Base-by-base conservation (phyloP, 2,329 filamentous ascomycete species). In the Xylariaceae sp. region DNA sequence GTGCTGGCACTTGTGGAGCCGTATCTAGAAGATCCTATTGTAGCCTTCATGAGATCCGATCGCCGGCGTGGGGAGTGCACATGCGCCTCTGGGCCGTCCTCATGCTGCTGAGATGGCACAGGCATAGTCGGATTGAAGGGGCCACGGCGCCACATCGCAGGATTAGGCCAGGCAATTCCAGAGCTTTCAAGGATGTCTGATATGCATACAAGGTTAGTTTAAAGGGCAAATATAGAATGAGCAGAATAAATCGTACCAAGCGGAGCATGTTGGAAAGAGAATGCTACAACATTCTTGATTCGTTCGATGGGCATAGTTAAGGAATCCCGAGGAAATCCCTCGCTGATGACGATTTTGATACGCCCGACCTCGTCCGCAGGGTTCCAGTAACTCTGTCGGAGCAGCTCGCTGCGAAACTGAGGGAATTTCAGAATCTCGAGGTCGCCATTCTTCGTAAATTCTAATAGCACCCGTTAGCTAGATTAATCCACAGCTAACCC, bases 181-280 rank as follows among this genome's bases (percentile, higher is more conserved):
- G 84, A 85, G 55, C 76, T 78, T 70, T 94, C 88, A 24, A 95
- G 79, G 20, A 92, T 77, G 35, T 88, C 91, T 91, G 55, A 71
- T 63, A 42, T 62, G 16, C 59, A 55, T 36, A 36, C 18, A 6
- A 21, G 26, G 24, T 55, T 3, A 42, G 52, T 43, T 40, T 16
- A 1, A 6, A 3, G 2, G 20, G 2, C 4, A 2, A 27, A 37
- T 44, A 15, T 56, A 30, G 6, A 45, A 20, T 33, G 32, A 15
- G 0, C 24, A 27, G 4, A 21, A 16, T 6, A 30, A 13, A 23
- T 72, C 78, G 61, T 75, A 93, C 91, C 81, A 49, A 89, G 73
- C 1, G 91, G 91, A 27, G 89, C 91, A 75, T 94, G 89, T 66
- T 94, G 89, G 64, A 95, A 96, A 1, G 91, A 87, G 70, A 96